These are phyloP conservation scores for Tillandsia leiboldiana DNA, from an alignment of 176 grass and related monocot species.

Conservation along the genomic window DNA sequence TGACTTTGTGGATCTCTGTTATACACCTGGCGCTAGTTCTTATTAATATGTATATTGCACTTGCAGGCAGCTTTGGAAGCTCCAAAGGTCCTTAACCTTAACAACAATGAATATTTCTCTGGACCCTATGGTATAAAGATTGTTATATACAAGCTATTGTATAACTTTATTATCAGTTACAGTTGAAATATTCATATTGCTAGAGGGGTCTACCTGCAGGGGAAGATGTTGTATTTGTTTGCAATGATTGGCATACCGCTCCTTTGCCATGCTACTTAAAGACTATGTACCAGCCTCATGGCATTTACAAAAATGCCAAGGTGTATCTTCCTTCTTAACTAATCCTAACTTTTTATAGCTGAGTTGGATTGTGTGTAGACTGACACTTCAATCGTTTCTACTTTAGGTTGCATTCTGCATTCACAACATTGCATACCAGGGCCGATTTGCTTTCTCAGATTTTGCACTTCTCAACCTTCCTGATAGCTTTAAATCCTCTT, in stretches of 20 bases:
- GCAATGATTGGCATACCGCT: constrained; percentile 93
- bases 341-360: neutral
- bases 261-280: constrained; percentile 69
- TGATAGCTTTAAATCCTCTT: constrained; percentile 66
- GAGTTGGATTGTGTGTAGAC: neutral
- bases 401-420: constrained; percentile 86
- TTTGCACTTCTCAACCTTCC: constrained; percentile 62
- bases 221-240: constrained; percentile 76
- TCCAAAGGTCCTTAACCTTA: constrained; percentile 65
- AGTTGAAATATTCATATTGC: neutral
- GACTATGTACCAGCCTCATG: constrained; percentile 55
- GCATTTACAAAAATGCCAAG: constrained; percentile 76
- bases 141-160: neutral
- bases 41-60: neutral
- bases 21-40: neutral
- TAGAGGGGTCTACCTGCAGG: constrained; percentile 29
- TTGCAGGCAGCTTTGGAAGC: constrained; percentile 72
- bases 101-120: constrained; percentile 50
- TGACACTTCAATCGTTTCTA: neutral
- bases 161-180: neutral
- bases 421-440: constrained; percentile 97
- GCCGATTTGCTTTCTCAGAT: constrained; percentile 50
- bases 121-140: constrained; percentile 62
- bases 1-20: neutral
- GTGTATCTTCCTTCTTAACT: constrained; percentile 12